phyloP scores from a whole-genome alignment of 371 early-diverging fungal species.

The Mucor irregularis region DNA sequence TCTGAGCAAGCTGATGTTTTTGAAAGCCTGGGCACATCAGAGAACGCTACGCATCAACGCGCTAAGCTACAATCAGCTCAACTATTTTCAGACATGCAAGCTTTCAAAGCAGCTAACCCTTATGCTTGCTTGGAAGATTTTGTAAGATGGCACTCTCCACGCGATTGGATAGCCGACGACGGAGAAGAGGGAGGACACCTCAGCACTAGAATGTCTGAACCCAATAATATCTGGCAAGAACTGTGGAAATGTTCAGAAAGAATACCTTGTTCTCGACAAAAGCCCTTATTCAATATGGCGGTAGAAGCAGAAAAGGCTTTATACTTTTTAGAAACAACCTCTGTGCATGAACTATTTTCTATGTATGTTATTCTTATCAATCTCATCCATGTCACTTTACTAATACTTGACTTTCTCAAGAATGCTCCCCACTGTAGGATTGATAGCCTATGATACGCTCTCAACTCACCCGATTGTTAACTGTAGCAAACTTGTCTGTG shows the following conservation, averaged over 20 bases:
- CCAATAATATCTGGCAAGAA: conserved; percentile 85
- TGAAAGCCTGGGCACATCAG: conserved; percentile 76
- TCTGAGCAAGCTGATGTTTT: conserved; percentile 74
- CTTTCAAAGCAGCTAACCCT: conserved; percentile 90
- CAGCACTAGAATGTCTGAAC: conserved; percentile 80
- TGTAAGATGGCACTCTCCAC: conserved; percentile 95
- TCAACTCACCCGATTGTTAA: conserved; percentile 62
- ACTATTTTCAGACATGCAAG: conserved; percentile 81
- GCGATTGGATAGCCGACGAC: conserved; percentile 67
- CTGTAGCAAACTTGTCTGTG: conserved; percentile 46
- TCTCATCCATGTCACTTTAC: background rate
- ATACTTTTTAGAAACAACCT: conserved; percentile 70
- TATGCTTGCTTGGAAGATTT: conserved; percentile 80
- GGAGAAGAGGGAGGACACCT: conserved; percentile 46
- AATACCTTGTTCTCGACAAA: conserved; percentile 74
- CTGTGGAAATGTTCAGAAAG: conserved; percentile 76
- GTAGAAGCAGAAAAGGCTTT: conserved; percentile 78
- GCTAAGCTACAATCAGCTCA: conserved; percentile 82
- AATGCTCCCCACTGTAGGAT: conserved; percentile 71
- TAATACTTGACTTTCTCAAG: conserved; percentile 24
- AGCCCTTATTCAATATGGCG: conserved; percentile 75
- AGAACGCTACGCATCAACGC: conserved; percentile 70
- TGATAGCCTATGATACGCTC: conserved; percentile 77
- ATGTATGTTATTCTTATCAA: conserved; percentile 50
- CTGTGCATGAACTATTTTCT: conserved; percentile 65